Base-by-base conservation (phyloP, 352 stramenopile genomes). In the Phytopythium boreale region DNA sequence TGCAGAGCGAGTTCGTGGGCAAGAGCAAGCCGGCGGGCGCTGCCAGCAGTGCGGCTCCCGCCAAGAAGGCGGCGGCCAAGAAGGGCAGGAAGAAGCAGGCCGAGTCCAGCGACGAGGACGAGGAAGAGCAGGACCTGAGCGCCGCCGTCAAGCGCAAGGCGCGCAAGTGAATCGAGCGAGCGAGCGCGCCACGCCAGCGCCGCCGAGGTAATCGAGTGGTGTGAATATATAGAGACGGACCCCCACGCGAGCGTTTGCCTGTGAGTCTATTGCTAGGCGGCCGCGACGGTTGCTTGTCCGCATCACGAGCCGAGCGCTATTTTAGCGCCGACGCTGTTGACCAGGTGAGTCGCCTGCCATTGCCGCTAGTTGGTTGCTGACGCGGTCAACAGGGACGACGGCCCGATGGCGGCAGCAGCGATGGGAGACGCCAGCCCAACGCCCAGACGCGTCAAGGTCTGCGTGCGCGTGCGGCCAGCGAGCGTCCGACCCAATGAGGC, bases 121-220 rank as follows among this genome's bases (percentile, higher is more conserved):
- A 75, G 46, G 80, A 79, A 20, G 72, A 84, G 15, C 74, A 84
- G 59, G 82, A 94, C 62, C 62, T 94, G 60, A 83, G 74, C 57
- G 77, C 82, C 8, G 86, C 86, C 46, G 80, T 94, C 58, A 94
- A 92, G 73, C 80, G 77, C 68, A 93, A 93, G 63, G 20, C 31
- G 31, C 52, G 52, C 52, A 59, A 59, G 52, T 59, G 49, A 53
- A 12, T 50, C 10, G 22, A 50, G 19, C 44, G 22, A 50, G 44
- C 44, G 29, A 34, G 29, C 29, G 14, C 12, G 14, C 1, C 4
- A 1, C 2, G 17, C 41, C 34, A 39, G 34, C 10, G 34, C 4
- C 34, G 34, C 3, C 22, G 47, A 56, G 27, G 49, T 56, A 37
- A 50, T 26, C 43, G 43, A 9, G 43, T 22, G 41, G 14, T n/a